These are phyloP conservation scores for Ophiostoma tasmaniense DNA, from an alignment of 2,329 filamentous ascomycete species.

Conservation along the genomic window DNA sequence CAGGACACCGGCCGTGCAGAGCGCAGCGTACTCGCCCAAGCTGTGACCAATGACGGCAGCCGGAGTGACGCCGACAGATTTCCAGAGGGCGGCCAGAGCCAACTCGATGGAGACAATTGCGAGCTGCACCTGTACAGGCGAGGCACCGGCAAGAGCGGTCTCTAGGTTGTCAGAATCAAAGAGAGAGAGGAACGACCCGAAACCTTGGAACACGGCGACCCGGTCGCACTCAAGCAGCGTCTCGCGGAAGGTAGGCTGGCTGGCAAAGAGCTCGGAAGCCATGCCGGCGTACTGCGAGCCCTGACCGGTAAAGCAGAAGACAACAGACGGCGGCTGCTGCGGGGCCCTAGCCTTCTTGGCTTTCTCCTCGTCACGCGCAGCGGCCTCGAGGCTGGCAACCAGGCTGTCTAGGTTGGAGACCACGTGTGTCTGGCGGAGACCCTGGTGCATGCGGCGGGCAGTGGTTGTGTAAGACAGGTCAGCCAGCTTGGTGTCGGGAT, in stretches of 20 bases:
- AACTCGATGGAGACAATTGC: slow-evolving; percentile 48
- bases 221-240: slow-evolving; percentile 50
- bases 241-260: slow-evolving; percentile 39
- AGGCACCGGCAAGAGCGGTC: slow-evolving; percentile 36
- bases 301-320: slow-evolving; percentile 49
- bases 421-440: slow-evolving; percentile 44
- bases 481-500: slow-evolving; percentile 44
- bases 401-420: slow-evolving; percentile 26
- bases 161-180: slow-evolving; percentile 34
- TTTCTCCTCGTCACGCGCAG: slow-evolving; percentile 20
- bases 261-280: slow-evolving; percentile 41
- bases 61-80: slow-evolving; percentile 46
- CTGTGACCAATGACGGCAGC: slow-evolving; percentile 54
- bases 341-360: slow-evolving; percentile 35
- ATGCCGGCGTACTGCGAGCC: slow-evolving; percentile 46
- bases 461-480: slow-evolving; percentile 60
- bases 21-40: slow-evolving; percentile 65
- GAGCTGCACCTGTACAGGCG: slow-evolving; percentile 46
- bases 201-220: slow-evolving; percentile 40
- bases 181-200: slow-evolving; percentile 48
- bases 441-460: slow-evolving; percentile 53
- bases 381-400: not conserved
- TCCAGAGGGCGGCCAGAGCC: slow-evolving; percentile 48
- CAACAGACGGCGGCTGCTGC: slow-evolving; percentile 39
- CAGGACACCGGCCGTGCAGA: slow-evolving; percentile 61